A percentile compares a stretch with the other conserved stretches of the same genome.
These are phyloP conservation scores for Carallia brachiata DNA, from an alignment of 345 rosid species.

Conservation along the genomic window DNA sequence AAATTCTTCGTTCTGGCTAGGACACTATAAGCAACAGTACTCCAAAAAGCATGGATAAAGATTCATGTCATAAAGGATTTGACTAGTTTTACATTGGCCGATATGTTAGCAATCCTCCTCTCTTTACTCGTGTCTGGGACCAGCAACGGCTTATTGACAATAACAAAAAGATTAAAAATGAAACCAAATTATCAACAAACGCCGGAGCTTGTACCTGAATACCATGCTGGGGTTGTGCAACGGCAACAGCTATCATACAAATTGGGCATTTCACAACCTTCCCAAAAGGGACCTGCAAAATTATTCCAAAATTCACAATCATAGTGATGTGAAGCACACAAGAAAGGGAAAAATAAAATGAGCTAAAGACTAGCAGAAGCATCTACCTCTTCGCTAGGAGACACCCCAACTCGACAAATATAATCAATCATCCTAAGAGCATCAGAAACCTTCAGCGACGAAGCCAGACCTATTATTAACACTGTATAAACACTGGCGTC, in stretches of 20 bases:
- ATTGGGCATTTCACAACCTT: conserved; percentile 88
- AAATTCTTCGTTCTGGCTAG: too few species aligned
- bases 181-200: neutral
- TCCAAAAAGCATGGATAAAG: too few species aligned
- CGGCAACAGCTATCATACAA: conserved; percentile 75
- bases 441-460: conserved; percentile 75
- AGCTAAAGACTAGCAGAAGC: too few species aligned
- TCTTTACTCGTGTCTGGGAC: too few species aligned
- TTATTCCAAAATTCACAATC: neutral
- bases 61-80: too few species aligned
- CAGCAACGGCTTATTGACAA: neutral
- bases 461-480: conserved; percentile 70
- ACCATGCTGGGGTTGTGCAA: conserved; percentile 90
- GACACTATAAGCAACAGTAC: too few species aligned
- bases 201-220: conserved; percentile 53
- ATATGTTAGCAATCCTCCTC: too few species aligned
- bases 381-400: conserved; percentile 77
- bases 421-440: conserved; percentile 65
- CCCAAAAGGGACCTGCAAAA: conserved; percentile 84
- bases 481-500: conserved; percentile 58
- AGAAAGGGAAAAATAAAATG: neutral
- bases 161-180: neutral
- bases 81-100: too few species aligned
- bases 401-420: conserved; percentile 79
- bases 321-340: neutral